Percentiles rank a stretch among this genome's conserved stretches.
These are phyloP conservation scores for Dendrobium nobile DNA, from an alignment of 106 monocot species.

Conservation along the genomic window DNA sequence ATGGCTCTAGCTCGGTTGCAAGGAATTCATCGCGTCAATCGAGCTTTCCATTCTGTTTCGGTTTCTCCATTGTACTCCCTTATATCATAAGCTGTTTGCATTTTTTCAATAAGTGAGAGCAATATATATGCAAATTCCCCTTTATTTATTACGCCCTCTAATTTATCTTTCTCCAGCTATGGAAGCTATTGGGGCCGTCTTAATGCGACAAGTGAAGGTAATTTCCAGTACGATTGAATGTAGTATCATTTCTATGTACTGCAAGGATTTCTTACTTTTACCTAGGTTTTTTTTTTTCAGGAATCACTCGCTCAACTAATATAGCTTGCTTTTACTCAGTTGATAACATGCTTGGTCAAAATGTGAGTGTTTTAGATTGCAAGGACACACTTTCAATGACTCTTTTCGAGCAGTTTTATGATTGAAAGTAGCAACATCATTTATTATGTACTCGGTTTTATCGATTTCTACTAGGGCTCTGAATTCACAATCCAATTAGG, in stretches of 20 bases:
- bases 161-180: neutral
- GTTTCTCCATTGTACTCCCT: conserved; percentile 5
- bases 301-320: conserved; percentile 1
- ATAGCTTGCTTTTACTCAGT: conserved; percentile 9
- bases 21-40: neutral
- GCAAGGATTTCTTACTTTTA: neutral
- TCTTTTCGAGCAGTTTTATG: neutral
- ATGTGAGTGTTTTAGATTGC: neutral
- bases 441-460: neutral
- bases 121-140: neutral
- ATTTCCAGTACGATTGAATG: neutral
- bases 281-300: neutral
- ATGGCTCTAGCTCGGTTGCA: conserved; percentile 9
- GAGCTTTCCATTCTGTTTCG: neutral
- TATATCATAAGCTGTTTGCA: neutral
- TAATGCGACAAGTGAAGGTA: conserved; percentile 3
- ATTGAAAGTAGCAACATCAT: neutral
- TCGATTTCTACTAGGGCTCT: conserved; percentile 9
- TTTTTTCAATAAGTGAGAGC: neutral
- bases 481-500: conserved; percentile 10
- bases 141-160: neutral
- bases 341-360: conserved; percentile 10
- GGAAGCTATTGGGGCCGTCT: neutral
- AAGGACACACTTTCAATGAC: neutral
- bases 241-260: neutral